Conservation (phyloP, 2,329 filamentous ascomycete genomes). For the Coleophoma eucalyptorum region DNA sequence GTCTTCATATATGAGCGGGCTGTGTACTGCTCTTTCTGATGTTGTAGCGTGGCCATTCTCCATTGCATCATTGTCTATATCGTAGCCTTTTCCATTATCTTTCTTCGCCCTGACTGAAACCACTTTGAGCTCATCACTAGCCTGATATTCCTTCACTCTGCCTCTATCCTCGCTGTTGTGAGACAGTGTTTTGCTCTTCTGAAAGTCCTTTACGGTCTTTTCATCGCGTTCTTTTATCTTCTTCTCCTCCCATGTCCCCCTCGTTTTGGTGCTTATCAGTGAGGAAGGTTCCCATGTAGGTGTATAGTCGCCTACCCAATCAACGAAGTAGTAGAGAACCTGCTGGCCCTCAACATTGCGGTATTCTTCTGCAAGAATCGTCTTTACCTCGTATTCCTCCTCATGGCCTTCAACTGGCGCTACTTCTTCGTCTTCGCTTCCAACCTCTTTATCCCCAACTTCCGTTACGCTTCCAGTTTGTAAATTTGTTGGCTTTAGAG, state of each 20-base stretch:
- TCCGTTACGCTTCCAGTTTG: not conserved
- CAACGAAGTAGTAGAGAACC: conserved; percentile 17
- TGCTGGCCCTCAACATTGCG: conserved; percentile 6
- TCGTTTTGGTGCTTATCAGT: conserved; percentile 11
- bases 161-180: too few relatives aligned
- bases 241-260: conserved; percentile 1
- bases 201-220: not conserved
- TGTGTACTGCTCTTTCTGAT: too few relatives aligned
- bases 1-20: too few relatives aligned
- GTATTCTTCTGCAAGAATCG: conserved; percentile 14
- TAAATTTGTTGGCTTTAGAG: not conserved
- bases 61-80: not conserved
- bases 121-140: not conserved
- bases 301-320: conserved; percentile 20
- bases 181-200: too few relatives aligned
- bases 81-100: not conserved
- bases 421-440: conserved; percentile 5
- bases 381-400: conserved; percentile 15
- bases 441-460: conserved; percentile 1
- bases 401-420: conserved; percentile 2
- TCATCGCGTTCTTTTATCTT: not conserved
- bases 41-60: too few relatives aligned
- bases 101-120: not conserved
- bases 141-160: not conserved
- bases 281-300: conserved; percentile 22